Evolutionary conservation across 805 yeast species (phyloP).

Genomic region (Kodamaea fukazawae): DNA sequence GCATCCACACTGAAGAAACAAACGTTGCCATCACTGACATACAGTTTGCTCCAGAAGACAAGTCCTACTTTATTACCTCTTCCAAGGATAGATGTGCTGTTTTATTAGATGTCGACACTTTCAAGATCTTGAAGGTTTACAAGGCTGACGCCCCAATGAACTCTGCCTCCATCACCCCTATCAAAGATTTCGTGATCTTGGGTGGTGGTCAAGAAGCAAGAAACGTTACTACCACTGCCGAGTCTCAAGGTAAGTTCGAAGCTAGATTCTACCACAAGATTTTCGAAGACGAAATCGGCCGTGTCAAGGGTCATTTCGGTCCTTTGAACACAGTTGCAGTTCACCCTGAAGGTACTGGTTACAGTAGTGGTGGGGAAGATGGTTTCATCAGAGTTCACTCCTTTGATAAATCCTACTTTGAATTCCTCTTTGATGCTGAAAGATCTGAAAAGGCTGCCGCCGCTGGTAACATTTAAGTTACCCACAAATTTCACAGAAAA

Average conservation of each 20-base stretch:
- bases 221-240: slow-evolving; percentile 95
- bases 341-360: slow-evolving; percentile 90
- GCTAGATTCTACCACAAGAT: slow-evolving; percentile 94
- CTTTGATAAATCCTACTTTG: slow-evolving; percentile 89
- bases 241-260: slow-evolving; percentile 93
- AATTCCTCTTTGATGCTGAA: slow-evolving; percentile 83
- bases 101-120: slow-evolving; percentile 72
- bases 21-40: slow-evolving; percentile 66
- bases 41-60: slow-evolving; percentile 79
- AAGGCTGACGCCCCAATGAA: slow-evolving; percentile 91
- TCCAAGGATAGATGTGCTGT: slow-evolving; percentile 88
- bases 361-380: slow-evolving; percentile 98
- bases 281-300: slow-evolving; percentile 92
- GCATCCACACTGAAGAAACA: slow-evolving; percentile 51
- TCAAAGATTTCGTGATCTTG: slow-evolving; percentile 84
- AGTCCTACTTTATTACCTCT: slow-evolving; percentile 85
- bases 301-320: slow-evolving; percentile 98
- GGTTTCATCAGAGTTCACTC: slow-evolving; percentile 93
- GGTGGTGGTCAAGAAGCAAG: slow-evolving; percentile 99
- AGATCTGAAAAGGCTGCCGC: slow-evolving; percentile 57
- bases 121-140: slow-evolving; percentile 69
- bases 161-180: slow-evolving; percentile 91
- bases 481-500: not conserved
- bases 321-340: slow-evolving; percentile 92
- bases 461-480: slow-evolving; percentile 23